Conservation (phyloP, 2,329 filamentous ascomycete genomes). For the Aspergillus udagawae region DNA sequence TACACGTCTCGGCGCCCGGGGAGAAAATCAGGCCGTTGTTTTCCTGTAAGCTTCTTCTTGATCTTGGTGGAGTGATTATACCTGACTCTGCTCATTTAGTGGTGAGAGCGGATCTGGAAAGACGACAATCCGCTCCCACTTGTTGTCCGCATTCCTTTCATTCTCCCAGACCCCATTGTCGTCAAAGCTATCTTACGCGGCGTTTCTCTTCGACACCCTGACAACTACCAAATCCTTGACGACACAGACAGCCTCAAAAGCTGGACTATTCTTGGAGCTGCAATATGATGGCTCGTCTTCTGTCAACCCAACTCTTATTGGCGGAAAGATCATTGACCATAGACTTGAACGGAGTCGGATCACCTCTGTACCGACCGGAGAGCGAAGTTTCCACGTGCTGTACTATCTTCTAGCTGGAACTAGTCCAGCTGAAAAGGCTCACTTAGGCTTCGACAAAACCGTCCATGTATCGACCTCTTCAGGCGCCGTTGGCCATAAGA, state of each 20-base stretch:
- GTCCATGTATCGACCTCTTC: conserved; percentile 46
- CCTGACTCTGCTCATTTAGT: conserved; percentile 48
- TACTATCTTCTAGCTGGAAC: conserved; percentile 95
- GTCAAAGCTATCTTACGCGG: conserved; percentile 85
- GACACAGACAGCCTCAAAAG: conserved; percentile 91
- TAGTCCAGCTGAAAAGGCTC: conserved; percentile 81
- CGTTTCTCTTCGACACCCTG: conserved; percentile 92
- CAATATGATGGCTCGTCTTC: conserved; percentile 91
- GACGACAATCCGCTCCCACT: conserved; percentile 86
- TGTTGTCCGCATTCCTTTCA: conserved; percentile 78
- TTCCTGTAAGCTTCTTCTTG: conserved; percentile 67
- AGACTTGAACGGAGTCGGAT: conserved; percentile 88
- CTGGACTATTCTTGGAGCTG: conserved; percentile 90
- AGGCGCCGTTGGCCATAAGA: conserved; percentile 58
- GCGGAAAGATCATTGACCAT: conserved; percentile 91
- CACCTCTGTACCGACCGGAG: conserved; percentile 85
- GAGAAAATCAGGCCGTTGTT: conserved; percentile 87
- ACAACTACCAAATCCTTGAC: conserved; percentile 97
- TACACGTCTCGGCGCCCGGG: conserved; percentile 77
- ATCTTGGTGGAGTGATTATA: not conserved
- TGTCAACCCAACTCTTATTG: conserved; percentile 80
- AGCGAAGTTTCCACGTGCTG: conserved; percentile 91
- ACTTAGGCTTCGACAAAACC: conserved; percentile 63
- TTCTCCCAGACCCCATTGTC: conserved; percentile 92
- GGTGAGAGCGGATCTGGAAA: conserved; percentile 96